A percentile compares a stretch with the other conserved stretches of the same genome.
These are phyloP conservation scores for Colletotrichum sp. DNA, from an alignment of 2,329 filamentous ascomycete species.

Conservation along the genomic window DNA sequence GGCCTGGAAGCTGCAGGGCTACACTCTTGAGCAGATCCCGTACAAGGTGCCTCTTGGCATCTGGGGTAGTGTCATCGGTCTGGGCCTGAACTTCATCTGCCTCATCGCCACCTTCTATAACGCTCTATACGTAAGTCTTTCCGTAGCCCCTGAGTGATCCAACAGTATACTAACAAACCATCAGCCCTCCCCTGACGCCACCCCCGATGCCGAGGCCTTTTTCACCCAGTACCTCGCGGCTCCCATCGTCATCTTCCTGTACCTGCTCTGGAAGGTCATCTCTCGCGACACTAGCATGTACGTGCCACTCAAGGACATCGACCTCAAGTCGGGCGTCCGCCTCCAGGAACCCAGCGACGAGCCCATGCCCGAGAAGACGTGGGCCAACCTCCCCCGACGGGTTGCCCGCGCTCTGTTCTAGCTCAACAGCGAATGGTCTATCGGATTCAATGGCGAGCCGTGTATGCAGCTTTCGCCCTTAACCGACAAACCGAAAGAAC, in stretches of 20 bases:
- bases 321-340: constrained; percentile 64
- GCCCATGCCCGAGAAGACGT: constrained; percentile 36
- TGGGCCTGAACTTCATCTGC: constrained; percentile 70
- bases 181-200: constrained; percentile 37
- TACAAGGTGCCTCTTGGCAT: constrained; percentile 59
- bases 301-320: constrained; percentile 63
- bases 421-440: neutral
- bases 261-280: constrained; percentile 70
- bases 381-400: constrained; percentile 39
- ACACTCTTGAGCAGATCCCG: constrained; percentile 52
- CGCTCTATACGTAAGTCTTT: constrained; percentile 56
- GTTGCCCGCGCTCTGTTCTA: constrained; percentile 40
- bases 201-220: constrained; percentile 52
- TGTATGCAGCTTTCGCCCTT: neutral
- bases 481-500: neutral
- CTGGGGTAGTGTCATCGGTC: constrained; percentile 71
- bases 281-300: constrained; percentile 59
- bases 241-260: constrained; percentile 61
- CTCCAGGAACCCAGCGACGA: constrained; percentile 56
- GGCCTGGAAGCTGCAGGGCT: constrained; percentile 65
- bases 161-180: constrained; percentile 19
- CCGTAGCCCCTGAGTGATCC: neutral
- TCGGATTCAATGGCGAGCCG: neutral
- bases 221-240: constrained; percentile 65
- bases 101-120: constrained; percentile 77